Conservation (phyloP, 257 asterid genomes). For the Handroanthus guayacan region DNA sequence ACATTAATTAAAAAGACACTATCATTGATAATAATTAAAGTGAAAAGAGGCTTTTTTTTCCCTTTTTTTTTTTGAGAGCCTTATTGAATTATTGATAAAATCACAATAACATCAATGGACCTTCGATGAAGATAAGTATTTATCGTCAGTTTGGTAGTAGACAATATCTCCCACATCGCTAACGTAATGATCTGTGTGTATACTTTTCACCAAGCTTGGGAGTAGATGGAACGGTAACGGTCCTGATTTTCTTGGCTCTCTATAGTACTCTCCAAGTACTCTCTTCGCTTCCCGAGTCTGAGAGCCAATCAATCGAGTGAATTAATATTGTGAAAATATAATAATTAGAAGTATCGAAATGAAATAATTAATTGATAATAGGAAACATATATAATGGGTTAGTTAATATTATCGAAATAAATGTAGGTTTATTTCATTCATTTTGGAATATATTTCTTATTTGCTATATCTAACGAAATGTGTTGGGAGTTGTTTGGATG, state of each 20-base stretch:
- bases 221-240: slow-evolving; percentile 68
- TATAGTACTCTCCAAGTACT: slow-evolving; percentile 71
- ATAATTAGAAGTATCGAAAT: too few relatives aligned
- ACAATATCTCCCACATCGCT: slow-evolving; percentile 81
- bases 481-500: too few relatives aligned
- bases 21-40: too few relatives aligned
- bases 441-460: too few relatives aligned
- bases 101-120: neutral
- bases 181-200: slow-evolving; percentile 71
- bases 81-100: neutral
- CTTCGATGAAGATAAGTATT: slow-evolving; percentile 34
- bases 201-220: slow-evolving; percentile 56
- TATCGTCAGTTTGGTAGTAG: slow-evolving; percentile 68
- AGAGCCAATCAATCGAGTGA: neutral
- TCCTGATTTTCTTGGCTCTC: slow-evolving; percentile 85
- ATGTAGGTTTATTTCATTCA: too few relatives aligned
- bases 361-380: too few relatives aligned
- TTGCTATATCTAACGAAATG: too few relatives aligned
- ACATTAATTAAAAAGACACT: neutral
- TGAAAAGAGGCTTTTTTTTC: too few relatives aligned
- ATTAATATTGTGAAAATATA: neutral
- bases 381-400: too few relatives aligned
- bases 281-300: slow-evolving; percentile 79
- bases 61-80: neutral
- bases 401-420: too few relatives aligned